A percentile compares a stretch with the other conserved stretches of the same genome.
phyloP scores from a whole-genome alignment of 257 asterid genomes.

The Cynanchum wilfordii region DNA sequence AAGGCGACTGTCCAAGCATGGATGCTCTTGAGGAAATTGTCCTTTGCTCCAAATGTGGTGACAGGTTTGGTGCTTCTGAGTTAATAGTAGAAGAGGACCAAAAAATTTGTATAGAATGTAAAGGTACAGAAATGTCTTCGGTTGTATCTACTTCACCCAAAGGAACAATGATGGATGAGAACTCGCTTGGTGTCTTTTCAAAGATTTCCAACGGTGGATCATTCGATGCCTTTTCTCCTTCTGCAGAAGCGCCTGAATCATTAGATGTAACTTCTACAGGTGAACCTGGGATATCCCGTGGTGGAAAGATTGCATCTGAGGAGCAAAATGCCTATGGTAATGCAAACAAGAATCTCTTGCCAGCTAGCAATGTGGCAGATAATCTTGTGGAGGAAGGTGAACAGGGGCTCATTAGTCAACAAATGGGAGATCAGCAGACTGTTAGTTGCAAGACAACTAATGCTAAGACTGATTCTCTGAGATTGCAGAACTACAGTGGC shows the following conservation, averaged over 20 bases:
- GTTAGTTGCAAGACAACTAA: constrained; percentile 12
- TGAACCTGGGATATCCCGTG: constrained; percentile 27
- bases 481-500: constrained; percentile 21
- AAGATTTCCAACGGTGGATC: constrained; percentile 29
- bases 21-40: constrained; percentile 28
- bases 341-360: constrained; percentile 24
- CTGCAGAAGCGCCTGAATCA: constrained; percentile 33
- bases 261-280: constrained; percentile 26
- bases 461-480: constrained; percentile 23
- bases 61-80: constrained; percentile 31
- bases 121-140: constrained; percentile 34
- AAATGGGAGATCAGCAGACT: constrained; percentile 25
- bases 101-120: constrained; percentile 56
- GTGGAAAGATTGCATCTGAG: constrained; percentile 20
- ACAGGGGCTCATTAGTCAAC: constrained; percentile 19
- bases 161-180: constrained; percentile 19
- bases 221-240: constrained; percentile 26
- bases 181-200: constrained; percentile 27
- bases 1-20: constrained; percentile 23
- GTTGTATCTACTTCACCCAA: constrained; percentile 19
- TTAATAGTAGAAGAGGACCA: constrained; percentile 38
- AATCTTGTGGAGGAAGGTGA: constrained; percentile 29
- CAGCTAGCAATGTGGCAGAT: constrained; percentile 18
- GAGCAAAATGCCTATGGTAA: constrained; percentile 25
- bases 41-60: constrained; percentile 60